Percentiles rank a stretch among this genome's conserved stretches.
phyloP scores from a whole-genome alignment of 495 filamentous ascomycete species.

The Trichodelitschia bisporula region DNA sequence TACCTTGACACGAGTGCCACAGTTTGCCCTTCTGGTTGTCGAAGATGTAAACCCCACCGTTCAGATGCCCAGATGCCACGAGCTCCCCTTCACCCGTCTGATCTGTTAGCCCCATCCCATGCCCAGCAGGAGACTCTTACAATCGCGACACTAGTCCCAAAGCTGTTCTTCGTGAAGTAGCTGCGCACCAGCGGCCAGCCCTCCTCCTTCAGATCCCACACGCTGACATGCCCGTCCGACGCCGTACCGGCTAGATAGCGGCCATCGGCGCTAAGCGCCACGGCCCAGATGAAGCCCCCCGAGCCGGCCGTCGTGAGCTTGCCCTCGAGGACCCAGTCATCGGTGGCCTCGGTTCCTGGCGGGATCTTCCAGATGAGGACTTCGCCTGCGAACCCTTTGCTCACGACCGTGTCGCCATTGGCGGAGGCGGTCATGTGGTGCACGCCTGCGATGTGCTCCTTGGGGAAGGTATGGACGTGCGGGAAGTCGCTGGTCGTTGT shows the following conservation, averaged over 20 bases:
- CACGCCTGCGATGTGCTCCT: constrained; percentile 62
- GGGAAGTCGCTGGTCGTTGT: constrained; percentile 36
- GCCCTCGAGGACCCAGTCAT: constrained; percentile 23
- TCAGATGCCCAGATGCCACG: constrained; percentile 81
- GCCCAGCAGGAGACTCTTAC: constrained; percentile 16
- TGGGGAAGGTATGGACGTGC: constrained; percentile 46
- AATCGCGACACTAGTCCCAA: constrained; percentile 72
- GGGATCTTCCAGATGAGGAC: constrained; percentile 69
- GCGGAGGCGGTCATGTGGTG: constrained; percentile 59
- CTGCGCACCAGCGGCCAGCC: constrained; percentile 33
- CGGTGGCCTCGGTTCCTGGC: no score
- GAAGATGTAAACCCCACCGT: constrained; percentile 84
- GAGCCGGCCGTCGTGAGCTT: constrained; percentile 26
- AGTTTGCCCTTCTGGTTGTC: constrained; percentile 71
- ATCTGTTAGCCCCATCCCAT: no score
- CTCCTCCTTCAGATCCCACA: constrained; percentile 45
- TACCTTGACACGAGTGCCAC: constrained; percentile 65
- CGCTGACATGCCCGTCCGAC: constrained; percentile 61
- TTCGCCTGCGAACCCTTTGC: constrained; percentile 70
- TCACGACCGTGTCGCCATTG: constrained; percentile 46
- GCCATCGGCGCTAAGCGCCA: constrained; percentile 62
- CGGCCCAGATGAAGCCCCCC: constrained; percentile 56
- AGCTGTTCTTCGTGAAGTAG: constrained; percentile 77
- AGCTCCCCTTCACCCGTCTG: constrained; percentile 47
- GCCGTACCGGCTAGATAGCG: constrained; percentile 59